phyloP scores from a whole-genome alignment of 345 rosid species.

The Zanthoxylum bungeanum region DNA sequence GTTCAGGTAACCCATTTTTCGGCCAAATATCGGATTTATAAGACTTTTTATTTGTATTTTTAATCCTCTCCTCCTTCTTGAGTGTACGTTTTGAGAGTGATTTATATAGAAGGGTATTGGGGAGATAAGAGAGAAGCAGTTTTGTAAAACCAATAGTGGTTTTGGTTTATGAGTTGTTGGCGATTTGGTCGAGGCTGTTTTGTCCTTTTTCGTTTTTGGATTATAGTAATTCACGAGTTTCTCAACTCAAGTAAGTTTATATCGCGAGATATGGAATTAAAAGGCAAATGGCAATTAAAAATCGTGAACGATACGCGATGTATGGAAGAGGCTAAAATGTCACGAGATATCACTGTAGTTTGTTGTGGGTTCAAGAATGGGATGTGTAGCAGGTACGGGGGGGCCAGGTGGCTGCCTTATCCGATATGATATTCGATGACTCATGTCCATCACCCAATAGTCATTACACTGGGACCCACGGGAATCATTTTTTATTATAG shows the following conservation, averaged over 20 bases:
- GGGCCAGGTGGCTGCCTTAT: constrained; percentile 26
- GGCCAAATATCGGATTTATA: no score
- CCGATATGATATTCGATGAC: neutral
- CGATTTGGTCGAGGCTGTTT: neutral
- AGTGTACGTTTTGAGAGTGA: no score
- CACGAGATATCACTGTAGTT: neutral
- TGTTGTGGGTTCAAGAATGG: neutral
- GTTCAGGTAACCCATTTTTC: constrained; percentile 59
- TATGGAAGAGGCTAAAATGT: no score
- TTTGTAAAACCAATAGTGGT: neutral
- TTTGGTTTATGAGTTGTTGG: constrained; percentile 3
- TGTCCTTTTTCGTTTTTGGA: neutral
- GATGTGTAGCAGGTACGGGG: no score
- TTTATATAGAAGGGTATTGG: no score
- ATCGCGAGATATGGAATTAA: neutral
- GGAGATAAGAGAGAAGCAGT: neutral
- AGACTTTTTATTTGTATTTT: neutral
- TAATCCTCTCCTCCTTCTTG: no score
- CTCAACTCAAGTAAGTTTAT: neutral
- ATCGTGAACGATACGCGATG: neutral
- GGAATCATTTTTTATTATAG: neutral
- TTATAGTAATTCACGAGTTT: neutral
- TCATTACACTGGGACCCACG: constrained; percentile 13
- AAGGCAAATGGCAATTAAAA: neutral
- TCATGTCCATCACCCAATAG: neutral